These are phyloP conservation scores for Parietichytrium sp. DNA, from an alignment of 108 stramenopile genomes.

Conservation along the genomic window DNA sequence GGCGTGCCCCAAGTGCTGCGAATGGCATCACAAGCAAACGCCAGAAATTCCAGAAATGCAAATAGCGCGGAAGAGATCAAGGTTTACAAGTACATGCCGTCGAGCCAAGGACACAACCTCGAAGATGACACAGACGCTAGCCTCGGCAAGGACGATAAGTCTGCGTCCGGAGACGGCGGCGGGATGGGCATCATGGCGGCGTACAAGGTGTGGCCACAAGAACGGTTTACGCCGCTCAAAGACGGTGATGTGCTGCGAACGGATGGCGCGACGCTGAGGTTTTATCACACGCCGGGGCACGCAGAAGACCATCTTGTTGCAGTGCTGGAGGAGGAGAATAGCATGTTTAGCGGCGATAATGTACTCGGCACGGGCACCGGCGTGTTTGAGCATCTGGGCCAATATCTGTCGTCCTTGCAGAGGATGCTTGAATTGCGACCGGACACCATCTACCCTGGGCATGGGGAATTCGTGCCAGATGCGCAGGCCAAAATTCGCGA, in stretches of 20 bases:
- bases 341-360: background rate
- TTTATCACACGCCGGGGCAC: background rate
- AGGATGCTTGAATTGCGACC: background rate
- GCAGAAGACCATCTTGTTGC: slow-evolving; percentile 31
- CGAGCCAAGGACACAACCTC: too few species aligned
- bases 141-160: too few species aligned
- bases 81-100: slow-evolving; percentile 34
- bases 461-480: background rate
- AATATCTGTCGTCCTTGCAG: background rate
- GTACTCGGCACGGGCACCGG: slow-evolving; percentile 22
- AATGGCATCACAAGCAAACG: background rate
- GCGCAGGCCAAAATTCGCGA: background rate
- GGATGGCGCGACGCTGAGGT: background rate
- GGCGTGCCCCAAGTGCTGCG: slow-evolving; percentile 34
- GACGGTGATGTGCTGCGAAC: background rate
- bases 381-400: background rate
- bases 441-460: background rate
- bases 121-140: background rate
- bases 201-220: slow-evolving; percentile 26
- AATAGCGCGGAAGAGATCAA: background rate
- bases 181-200: background rate
- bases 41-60: too few species aligned
- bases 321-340: background rate
- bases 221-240: background rate
- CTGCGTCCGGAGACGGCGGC: too few species aligned